These are phyloP conservation scores for Pholiota conissans DNA, from an alignment of 768 basidiomycete genomes.

Conservation along the genomic window DNA sequence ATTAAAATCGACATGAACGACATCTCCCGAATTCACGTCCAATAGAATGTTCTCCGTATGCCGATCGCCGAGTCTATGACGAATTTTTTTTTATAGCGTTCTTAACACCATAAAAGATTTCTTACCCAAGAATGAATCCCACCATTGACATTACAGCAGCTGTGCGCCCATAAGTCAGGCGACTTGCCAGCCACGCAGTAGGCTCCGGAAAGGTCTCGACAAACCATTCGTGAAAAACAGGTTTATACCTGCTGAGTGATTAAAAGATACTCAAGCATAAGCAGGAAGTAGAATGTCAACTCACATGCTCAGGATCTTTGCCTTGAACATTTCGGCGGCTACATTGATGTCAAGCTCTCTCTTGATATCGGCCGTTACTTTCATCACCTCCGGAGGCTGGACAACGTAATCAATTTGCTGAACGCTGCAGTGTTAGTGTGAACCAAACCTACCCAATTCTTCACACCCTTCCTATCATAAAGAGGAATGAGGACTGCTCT, in stretches of 20 bases:
- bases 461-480: conserved; percentile 53
- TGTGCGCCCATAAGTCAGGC: conserved; percentile 85
- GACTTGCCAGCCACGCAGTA: conserved; percentile 87
- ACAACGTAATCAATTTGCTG: background rate
- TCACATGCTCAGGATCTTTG: conserved; percentile 59
- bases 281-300: conserved; percentile 21
- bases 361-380: conserved; percentile 4
- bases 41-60: conserved; percentile 97
- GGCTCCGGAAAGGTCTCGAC: conserved; percentile 96
- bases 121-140: conserved; percentile 92
- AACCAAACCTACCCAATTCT: conserved; percentile 37
- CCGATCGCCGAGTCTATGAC: conserved; percentile 76
- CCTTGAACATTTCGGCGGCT: conserved; percentile 47
- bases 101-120: background rate
- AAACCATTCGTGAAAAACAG: conserved; percentile 98
- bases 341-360: background rate
- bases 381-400: conserved; percentile 31
- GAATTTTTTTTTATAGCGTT: background rate
- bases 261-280: too few relatives aligned
- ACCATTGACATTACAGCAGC: conserved; percentile 99
- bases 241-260: conserved; percentile 72
- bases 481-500: conserved; percentile 69
- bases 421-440: background rate
- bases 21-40: conserved; percentile 84
- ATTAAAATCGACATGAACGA: conserved; percentile 97